Evolutionary conservation across 768 basidiomycete species (phyloP).

Genomic region (Boletus tomentosulus): DNA sequence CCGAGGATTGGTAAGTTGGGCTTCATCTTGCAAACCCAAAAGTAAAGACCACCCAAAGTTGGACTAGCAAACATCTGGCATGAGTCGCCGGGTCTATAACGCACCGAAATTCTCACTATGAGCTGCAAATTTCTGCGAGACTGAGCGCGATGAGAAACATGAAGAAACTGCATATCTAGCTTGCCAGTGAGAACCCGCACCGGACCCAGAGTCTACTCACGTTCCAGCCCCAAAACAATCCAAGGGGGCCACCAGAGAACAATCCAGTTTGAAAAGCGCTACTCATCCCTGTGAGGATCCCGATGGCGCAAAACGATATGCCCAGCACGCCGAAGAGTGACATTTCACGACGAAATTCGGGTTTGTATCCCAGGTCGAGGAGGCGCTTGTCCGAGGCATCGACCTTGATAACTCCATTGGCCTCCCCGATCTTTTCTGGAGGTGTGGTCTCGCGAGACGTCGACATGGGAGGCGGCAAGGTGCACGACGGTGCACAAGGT

Average conservation of each 20-base stretch:
- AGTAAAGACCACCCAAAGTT: slow-evolving; percentile 57
- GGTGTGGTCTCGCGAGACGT: not conserved
- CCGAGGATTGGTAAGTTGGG: slow-evolving; percentile 49
- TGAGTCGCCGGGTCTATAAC: not conserved
- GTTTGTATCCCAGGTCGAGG: slow-evolving; percentile 50
- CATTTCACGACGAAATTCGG: slow-evolving; percentile 57
- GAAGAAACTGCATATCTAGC: slow-evolving; percentile 51
- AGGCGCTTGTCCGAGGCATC: slow-evolving; percentile 38
- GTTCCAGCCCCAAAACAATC: slow-evolving; percentile 63
- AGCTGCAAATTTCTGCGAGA: slow-evolving; percentile 55
- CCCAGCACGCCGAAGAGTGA: slow-evolving; percentile 55
- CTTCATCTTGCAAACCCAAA: slow-evolving; percentile 62
- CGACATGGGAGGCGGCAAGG: slow-evolving; percentile 3
- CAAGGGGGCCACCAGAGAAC: slow-evolving; percentile 54
- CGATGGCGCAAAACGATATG: slow-evolving; percentile 57
- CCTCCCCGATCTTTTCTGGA: slow-evolving; percentile 4
- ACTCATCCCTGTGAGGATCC: slow-evolving; percentile 58
- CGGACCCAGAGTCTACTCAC: slow-evolving; percentile 31
- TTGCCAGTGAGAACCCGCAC: not conserved
- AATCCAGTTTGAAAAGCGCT: slow-evolving; percentile 57
- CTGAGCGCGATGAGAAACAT: slow-evolving; percentile 56
- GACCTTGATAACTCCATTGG: slow-evolving; percentile 10
- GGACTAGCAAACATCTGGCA: slow-evolving; percentile 35
- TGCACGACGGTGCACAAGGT: not conserved
- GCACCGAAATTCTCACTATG: slow-evolving; percentile 38